A percentile compares a stretch with the other conserved stretches of the same genome.
These are phyloP conservation scores for Tephrocybe sp. DNA, from an alignment of 768 basidiomycete genomes.

Conservation along the genomic window DNA sequence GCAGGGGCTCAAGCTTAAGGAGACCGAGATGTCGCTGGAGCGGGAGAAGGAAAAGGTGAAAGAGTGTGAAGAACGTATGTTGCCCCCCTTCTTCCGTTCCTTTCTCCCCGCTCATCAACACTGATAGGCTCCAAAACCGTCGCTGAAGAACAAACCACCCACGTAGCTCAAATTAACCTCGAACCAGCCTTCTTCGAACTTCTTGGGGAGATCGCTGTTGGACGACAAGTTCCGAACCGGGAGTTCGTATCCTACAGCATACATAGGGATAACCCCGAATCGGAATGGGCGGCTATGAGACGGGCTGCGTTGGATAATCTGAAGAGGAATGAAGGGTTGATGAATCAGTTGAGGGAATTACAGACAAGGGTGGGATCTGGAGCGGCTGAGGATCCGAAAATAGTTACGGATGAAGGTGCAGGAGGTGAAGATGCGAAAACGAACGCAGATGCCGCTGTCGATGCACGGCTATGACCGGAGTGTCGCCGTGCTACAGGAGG, in stretches of 20 bases:
- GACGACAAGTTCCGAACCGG: constrained; percentile 46
- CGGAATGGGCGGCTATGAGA: constrained; percentile 65
- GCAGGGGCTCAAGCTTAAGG: neutral
- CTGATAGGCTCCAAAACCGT: constrained; percentile 43
- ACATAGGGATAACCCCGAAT: constrained; percentile 10
- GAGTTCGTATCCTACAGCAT: constrained; percentile 12
- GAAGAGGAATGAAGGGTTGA: constrained; percentile 72
- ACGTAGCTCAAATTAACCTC: constrained; percentile 60
- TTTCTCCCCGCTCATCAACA: neutral
- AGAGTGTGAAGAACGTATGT: constrained; percentile 13
- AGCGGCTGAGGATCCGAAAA: too few species aligned
- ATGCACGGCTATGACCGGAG: too few species aligned
- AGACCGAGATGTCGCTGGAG: neutral
- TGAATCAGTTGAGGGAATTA: constrained; percentile 62
- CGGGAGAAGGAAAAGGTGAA: constrained; percentile 10
- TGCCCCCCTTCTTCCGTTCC: neutral
- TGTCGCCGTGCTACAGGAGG: too few species aligned
- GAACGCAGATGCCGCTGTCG: too few species aligned
- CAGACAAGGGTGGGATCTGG: too few species aligned
- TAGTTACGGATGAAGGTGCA: constrained; percentile 16
- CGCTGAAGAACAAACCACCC: constrained; percentile 31
- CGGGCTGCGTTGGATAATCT: constrained; percentile 73
- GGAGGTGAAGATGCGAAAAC: neutral
- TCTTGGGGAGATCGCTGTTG: constrained; percentile 70
- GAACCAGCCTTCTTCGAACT: constrained; percentile 80